Base-by-base conservation (phyloP, 2,329 filamentous ascomycete species). In the Hymenotorrendiella dingleyae region DNA sequence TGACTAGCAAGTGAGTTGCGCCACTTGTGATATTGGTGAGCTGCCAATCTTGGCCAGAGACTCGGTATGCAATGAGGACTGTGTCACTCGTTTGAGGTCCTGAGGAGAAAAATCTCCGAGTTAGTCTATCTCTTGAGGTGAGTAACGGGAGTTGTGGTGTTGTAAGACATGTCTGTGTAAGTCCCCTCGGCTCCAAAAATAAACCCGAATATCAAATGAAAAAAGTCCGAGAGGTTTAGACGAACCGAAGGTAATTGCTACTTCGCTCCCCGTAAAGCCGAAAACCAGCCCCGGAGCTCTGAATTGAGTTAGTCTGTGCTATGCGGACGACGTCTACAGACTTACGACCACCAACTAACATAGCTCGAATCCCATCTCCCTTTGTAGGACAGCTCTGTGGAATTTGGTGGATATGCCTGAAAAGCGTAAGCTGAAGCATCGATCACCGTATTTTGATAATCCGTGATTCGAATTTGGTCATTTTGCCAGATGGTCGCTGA, bases 341-440 rank as follows among this genome's bases (percentile, higher is more conserved):
- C 71, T 62, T 62, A 74, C 71, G 72, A 74, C 74, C 73, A 79
- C 71, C 72, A 81, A 2, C 73, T 80, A 36, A 79, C 69, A 49
- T 75, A 67, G 50, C 75, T 70, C 24, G 70, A 75, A 55, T 81
- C 76, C 77, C 77, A 82, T 45, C 76, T 65, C 4, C 77, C 78
- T 54, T 80, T 79, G 64, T 80, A 82, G 0, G 73, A 73, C 8
- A 82, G 64, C 53, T 80, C 74, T 1, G 67, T 58, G 2, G 72
- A 67, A 54, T 73, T 66, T 4, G 74, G 67, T 4, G 64, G 61
- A 49, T 76, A 81, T 1, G 65, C 73, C 22, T 58, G 66, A 64
- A 70, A 73, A 24, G 66, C 64, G 35, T 63, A 62, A 12, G 48
- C 46, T 8, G 57, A 53, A 2, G 53, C 46, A 33, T 68, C 56